These are phyloP conservation scores for Tuctoria greenei DNA, from an alignment of 176 grass and related monocot genomes.

Conservation along the genomic window DNA sequence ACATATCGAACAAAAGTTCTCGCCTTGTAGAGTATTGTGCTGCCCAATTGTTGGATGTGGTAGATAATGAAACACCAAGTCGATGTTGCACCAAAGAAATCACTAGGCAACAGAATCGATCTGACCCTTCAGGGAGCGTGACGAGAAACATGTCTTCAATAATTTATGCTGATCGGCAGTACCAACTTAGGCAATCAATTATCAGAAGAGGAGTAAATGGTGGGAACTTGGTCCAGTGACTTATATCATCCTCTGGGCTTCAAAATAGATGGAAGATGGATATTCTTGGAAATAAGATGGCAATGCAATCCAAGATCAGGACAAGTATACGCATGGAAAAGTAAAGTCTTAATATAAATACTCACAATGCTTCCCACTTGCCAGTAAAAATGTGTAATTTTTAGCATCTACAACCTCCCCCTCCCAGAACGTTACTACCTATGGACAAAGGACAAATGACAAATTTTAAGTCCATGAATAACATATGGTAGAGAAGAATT, in stretches of 20 bases:
- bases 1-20: too few species aligned
- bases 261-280: slow-evolving; percentile 35
- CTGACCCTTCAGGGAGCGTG: slow-evolving; percentile 58
- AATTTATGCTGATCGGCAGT: slow-evolving; percentile 15
- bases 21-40: too few species aligned
- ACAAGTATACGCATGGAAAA: slow-evolving; percentile 4
- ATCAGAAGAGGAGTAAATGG: slow-evolving; percentile 89
- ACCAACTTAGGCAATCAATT: slow-evolving; percentile 31
- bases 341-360: slow-evolving; percentile 24
- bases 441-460: slow-evolving; percentile 35
- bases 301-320: slow-evolving; percentile 6
- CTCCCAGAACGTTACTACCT: slow-evolving; percentile 99
- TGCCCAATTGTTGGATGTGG: too few species aligned
- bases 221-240: slow-evolving; percentile 88
- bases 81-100: too few species aligned
- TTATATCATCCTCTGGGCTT: slow-evolving; percentile 91
- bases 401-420: too few species aligned
- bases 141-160: slow-evolving; percentile 30
- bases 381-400: slow-evolving; percentile 97
- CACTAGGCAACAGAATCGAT: too few species aligned
- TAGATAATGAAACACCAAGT: too few species aligned
- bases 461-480: background rate
- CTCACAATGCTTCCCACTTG: slow-evolving; percentile 97
- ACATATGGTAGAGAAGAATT: background rate
- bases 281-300: slow-evolving; percentile 21